Evolutionary conservation across 140 eudicot genomes (phyloP).

Genomic region (Ambrosia hybrid): DNA sequence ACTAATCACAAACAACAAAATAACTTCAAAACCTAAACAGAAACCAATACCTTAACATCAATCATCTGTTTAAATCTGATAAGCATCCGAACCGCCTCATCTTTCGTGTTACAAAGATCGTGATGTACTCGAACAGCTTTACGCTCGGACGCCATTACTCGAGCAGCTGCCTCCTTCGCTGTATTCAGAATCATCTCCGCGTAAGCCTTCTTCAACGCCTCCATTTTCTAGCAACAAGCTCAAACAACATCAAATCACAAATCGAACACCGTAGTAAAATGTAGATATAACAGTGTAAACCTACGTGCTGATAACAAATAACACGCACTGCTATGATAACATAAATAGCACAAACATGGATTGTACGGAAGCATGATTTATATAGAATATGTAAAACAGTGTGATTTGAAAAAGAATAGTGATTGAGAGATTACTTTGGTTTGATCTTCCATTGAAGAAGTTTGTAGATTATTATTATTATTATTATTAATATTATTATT

Average conservation of each 20-base stretch:
- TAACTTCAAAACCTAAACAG: neutral
- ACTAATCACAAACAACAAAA: conserved; percentile 1
- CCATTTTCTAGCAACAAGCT: conserved; percentile 39
- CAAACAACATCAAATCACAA: neutral
- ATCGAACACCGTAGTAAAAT: neutral
- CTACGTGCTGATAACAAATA: too few species aligned
- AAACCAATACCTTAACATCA: conserved; percentile 53
- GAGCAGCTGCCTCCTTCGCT: conserved; percentile 77
- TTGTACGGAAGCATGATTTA: neutral
- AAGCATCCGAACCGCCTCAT: conserved; percentile 59
- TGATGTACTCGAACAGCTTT: conserved; percentile 53
- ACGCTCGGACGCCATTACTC: conserved; percentile 63
- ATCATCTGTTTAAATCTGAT: conserved; percentile 52
- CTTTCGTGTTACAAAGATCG: conserved; percentile 49
- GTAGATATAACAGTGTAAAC: too few species aligned
- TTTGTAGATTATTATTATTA: neutral
- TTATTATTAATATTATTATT: too few species aligned
- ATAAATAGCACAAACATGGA: too few species aligned
- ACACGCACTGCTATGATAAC: too few species aligned
- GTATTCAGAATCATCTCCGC: conserved; percentile 77
- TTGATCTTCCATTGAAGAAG: conserved; percentile 36
- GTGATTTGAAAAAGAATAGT: neutral
- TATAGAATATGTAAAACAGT: conserved; percentile 10
- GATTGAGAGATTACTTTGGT: conserved; percentile 28
- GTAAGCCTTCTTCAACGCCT: conserved; percentile 65